These are phyloP conservation scores for Penicillium sp. DNA, from an alignment of 2,329 filamentous ascomycete genomes.

Conservation along the genomic window DNA sequence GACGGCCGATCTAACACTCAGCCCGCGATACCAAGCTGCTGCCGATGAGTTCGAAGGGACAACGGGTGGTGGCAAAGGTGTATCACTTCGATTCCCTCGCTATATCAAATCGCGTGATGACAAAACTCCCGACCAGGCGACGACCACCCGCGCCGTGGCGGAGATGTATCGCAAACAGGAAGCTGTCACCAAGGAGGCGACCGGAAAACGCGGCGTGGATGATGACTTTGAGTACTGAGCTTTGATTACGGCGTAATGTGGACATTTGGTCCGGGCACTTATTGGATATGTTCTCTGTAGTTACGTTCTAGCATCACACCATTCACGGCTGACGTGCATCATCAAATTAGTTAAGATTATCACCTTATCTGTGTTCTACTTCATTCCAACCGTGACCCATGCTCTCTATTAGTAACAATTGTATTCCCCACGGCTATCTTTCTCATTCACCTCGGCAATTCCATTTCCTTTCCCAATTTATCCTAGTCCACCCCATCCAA, in stretches of 20 bases:
- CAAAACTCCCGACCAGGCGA: constrained; percentile 93
- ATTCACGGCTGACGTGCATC: constrained; percentile 6
- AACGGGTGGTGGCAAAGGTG: constrained; percentile 71
- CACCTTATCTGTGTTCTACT: background rate
- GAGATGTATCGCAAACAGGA: constrained; percentile 98
- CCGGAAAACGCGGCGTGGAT: constrained; percentile 86
- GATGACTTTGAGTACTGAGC: constrained; percentile 94
- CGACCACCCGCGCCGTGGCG: constrained; percentile 79
- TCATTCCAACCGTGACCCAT: background rate
- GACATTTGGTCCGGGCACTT: background rate
- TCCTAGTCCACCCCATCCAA: background rate
- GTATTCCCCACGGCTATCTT: too few species aligned
- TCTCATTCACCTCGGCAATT: too few species aligned
- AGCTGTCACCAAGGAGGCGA: constrained; percentile 80
- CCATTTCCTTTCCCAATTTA: too few species aligned
- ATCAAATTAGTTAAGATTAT: background rate
- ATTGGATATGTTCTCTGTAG: background rate
- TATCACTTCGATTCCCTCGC: constrained; percentile 86
- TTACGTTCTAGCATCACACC: constrained; percentile 4
- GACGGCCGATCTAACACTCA: constrained; percentile 91
- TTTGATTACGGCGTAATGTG: background rate
- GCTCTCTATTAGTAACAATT: background rate
- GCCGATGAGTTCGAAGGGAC: constrained; percentile 77
- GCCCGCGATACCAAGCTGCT: constrained; percentile 91
- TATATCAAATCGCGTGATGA: constrained; percentile 93